Percentiles rank a stretch among this genome's conserved stretches.
Conservation (phyloP, 1,139 yeast species). For the Suhomyces choctaworum region DNA sequence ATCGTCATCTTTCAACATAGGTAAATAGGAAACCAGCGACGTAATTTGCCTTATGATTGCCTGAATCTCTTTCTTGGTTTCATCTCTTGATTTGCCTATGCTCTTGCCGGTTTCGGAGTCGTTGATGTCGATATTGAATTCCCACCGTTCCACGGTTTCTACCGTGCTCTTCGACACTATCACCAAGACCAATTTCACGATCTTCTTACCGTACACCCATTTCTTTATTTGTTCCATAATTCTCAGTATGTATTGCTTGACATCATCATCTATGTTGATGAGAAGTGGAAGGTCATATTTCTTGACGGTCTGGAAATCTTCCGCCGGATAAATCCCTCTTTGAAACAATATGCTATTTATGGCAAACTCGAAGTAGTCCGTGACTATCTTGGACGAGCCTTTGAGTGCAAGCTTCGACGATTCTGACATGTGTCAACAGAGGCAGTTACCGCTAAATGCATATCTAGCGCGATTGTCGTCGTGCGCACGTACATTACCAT, state of each 20-base stretch:
- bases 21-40: constrained; percentile 83
- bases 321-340: constrained; percentile 87
- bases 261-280: constrained; percentile 74
- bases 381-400: constrained; percentile 76
- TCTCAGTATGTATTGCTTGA: constrained; percentile 63
- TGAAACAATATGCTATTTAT: constrained; percentile 82
- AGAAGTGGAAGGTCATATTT: constrained; percentile 81
- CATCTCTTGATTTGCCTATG: constrained; percentile 40
- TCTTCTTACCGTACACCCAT: constrained; percentile 77
- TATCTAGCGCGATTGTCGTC: too few relatives aligned
- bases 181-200: constrained; percentile 69
- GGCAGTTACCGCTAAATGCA: too few relatives aligned
- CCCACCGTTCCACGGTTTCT: constrained; percentile 83
- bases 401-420: constrained; percentile 59
- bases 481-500: too few relatives aligned
- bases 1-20: constrained; percentile 63
- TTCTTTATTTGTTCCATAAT: constrained; percentile 75
- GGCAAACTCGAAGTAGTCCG: constrained; percentile 83
- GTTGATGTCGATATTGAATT: constrained; percentile 63
- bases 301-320: constrained; percentile 76
- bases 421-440: constrained; percentile 5
- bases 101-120: constrained; percentile 2
- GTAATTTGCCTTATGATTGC: constrained; percentile 87
- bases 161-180: constrained; percentile 67
- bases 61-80: constrained; percentile 74